A percentile compares a stretch with the other conserved stretches of the same genome.
phyloP scores from a whole-genome alignment of 768 basidiomycete genomes.

The Rhizopogon rudus region DNA sequence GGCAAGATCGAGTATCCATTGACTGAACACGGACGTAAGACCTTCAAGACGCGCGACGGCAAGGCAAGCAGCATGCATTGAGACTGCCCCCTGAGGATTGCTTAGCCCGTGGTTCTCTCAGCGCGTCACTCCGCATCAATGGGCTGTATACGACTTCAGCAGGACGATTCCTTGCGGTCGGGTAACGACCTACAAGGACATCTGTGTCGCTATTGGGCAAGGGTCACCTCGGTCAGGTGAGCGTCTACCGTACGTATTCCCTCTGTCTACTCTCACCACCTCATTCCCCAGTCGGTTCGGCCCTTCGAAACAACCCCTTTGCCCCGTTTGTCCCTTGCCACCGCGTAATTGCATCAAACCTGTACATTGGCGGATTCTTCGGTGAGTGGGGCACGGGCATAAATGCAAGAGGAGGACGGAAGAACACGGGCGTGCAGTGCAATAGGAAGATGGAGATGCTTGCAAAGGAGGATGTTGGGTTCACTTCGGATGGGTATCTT shows the following conservation, averaged over 20 bases:
- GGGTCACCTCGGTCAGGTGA: slow-evolving; percentile 62
- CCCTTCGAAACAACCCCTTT: slow-evolving; percentile 62
- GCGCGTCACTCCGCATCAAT: slow-evolving; percentile 49
- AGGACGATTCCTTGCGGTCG: slow-evolving; percentile 44
- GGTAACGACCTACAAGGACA: slow-evolving; percentile 53
- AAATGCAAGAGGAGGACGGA: slow-evolving; percentile 14
- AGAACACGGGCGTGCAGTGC: slow-evolving; percentile 32
- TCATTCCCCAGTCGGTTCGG: slow-evolving; percentile 48
- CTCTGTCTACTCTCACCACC: neutral
- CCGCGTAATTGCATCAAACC: slow-evolving; percentile 57
- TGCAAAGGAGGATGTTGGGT: slow-evolving; percentile 47
- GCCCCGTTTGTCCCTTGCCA: slow-evolving; percentile 67
- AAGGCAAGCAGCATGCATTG: slow-evolving; percentile 17
- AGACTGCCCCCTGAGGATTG: neutral
- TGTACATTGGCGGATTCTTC: slow-evolving; percentile 57
- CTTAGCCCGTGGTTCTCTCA: slow-evolving; percentile 28
- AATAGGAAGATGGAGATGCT: slow-evolving; percentile 47
- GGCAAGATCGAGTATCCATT: slow-evolving; percentile 11
- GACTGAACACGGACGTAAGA: slow-evolving; percentile 7
- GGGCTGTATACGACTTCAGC: slow-evolving; percentile 56
- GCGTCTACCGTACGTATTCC: slow-evolving; percentile 7
- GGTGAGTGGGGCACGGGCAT: slow-evolving; percentile 55
- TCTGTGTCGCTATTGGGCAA: slow-evolving; percentile 41
- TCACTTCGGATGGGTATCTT: slow-evolving; percentile 42
- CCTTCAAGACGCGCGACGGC: slow-evolving; percentile 22